Evolutionary conservation across 2,329 filamentous ascomycete species (phyloP).

Genomic region (Xylaria polymorpha): DNA sequence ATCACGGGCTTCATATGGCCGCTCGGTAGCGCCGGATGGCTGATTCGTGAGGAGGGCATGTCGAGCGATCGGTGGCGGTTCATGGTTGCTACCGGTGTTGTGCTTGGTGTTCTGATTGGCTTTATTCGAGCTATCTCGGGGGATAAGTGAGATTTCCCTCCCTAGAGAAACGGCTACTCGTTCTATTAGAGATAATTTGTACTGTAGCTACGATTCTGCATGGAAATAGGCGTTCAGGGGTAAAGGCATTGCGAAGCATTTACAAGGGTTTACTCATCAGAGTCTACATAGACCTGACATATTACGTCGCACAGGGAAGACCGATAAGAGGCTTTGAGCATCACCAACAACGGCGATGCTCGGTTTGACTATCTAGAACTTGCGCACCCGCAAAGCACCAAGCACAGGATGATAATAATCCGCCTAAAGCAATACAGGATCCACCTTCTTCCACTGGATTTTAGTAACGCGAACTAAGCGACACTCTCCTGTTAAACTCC

Average conservation of each 20-base stretch:
- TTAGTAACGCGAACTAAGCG: constrained; percentile 33
- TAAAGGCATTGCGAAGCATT: constrained; percentile 32
- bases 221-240: constrained; percentile 36
- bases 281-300: constrained; percentile 16
- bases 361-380: constrained; percentile 45
- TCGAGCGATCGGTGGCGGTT: constrained; percentile 87
- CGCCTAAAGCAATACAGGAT: constrained; percentile 19
- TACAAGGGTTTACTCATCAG: constrained; percentile 2
- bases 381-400: constrained; percentile 1
- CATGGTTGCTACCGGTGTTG: constrained; percentile 85
- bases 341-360: constrained; percentile 46
- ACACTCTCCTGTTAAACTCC: constrained; percentile 43
- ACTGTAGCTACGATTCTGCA: constrained; percentile 23
- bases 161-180: background rate
- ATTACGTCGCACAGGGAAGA: constrained; percentile 23
- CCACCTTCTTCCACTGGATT: constrained; percentile 3
- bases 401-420: constrained; percentile 8
- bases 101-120: constrained; percentile 63
- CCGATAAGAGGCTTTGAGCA: constrained; percentile 43
- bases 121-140: constrained; percentile 52
- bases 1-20: constrained; percentile 96
- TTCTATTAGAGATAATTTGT: constrained; percentile 13
- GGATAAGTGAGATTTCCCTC: constrained; percentile 41
- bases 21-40: constrained; percentile 84
- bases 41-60: constrained; percentile 86